Evolutionary conservation across 768 basidiomycete species (phyloP), one percentile per base, ranked within the genome.

Genomic region (Leccinum broughii): DNA sequence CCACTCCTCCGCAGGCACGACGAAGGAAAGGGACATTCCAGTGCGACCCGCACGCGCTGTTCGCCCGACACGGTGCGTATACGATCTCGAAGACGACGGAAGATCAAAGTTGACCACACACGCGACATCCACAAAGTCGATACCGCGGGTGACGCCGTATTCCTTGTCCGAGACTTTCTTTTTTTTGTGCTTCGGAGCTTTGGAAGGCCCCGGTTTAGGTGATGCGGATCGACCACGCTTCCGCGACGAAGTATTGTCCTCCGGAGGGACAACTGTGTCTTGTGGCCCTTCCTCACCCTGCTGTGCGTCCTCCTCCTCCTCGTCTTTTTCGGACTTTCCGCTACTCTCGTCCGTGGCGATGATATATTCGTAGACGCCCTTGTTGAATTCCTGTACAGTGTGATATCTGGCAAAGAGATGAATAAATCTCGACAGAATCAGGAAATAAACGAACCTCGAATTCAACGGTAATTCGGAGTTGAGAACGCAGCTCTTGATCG

Each of bases 301-400:
- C n/a, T 75, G 68, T 56, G 32, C 32, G 32, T 32, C 30, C 10
- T 32, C 84, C 10, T 75, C 75, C 11, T 79, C 81, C 26, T 26
- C 26, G 26, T 87, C 85, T 15, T 77, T 77, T 58, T 83, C 83
- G 1, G 78, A 77, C 6, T 77, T 78, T 4, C 80, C 78, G 1
- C 85, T 84, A 58, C 85, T 86, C 75, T 98, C 97, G 70, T 98
- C 96, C 10, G 95, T 96, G 1, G 97, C 97, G 57, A 99, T 97
- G 63, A 98, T 94, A 72, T 98, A 98, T 72, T 99, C 95, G 67
- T 98, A 98, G 8, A 97, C 93, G 3, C 97, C 97, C 66, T 93
- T 92, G 76, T 99, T 99, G 70, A 99, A 99, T 74, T 98, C 97
- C 67, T 99, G 95, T 2, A 99, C 97, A 2, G 90, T 89, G 69